These are phyloP conservation scores for Oryza meridionalis DNA, from an alignment of 176 grass and related monocot genomes.

Conservation along the genomic window DNA sequence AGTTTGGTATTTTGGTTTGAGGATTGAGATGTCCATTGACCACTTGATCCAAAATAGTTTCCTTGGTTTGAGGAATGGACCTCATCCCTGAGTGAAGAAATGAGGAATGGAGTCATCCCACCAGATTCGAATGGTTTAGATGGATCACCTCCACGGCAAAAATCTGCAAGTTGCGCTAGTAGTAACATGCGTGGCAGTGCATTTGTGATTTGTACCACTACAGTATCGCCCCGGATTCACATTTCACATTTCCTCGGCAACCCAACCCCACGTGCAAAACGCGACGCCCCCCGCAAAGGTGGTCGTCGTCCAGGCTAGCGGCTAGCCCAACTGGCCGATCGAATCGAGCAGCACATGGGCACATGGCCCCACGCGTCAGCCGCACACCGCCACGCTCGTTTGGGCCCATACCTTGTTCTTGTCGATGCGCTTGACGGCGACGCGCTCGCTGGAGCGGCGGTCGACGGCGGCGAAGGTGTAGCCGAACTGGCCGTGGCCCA, in stretches of 20 bases:
- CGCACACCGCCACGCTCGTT: not conserved
- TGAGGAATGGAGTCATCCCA: no score
- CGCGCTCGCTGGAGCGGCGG: conserved; percentile 56
- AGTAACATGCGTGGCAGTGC: not conserved
- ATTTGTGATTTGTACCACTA: not conserved
- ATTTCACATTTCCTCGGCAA: not conserved
- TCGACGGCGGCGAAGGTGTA: conserved; percentile 83
- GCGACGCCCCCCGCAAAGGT: not conserved
- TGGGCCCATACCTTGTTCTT: conserved; percentile 71
- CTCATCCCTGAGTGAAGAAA: no score
- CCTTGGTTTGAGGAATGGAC: no score
- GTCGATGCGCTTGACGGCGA: conserved; percentile 92
- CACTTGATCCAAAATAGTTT: no score
- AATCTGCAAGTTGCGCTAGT: not conserved
- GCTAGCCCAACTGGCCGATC: conserved; percentile 31
- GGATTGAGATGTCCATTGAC: no score
- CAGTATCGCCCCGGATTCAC: not conserved
- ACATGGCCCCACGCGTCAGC: conserved; percentile 34
- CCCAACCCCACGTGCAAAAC: conserved; percentile 33
- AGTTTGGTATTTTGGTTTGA: no score
- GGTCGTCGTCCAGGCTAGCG: conserved; percentile 19
- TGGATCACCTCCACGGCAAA: not conserved
- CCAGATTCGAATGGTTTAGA: no score
- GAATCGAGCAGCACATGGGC: not conserved
- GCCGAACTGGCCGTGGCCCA: conserved; percentile 84